These are phyloP conservation scores for Pleurotus ostreatus DNA, from an alignment of 768 basidiomycete genomes.

Conservation along the genomic window DNA sequence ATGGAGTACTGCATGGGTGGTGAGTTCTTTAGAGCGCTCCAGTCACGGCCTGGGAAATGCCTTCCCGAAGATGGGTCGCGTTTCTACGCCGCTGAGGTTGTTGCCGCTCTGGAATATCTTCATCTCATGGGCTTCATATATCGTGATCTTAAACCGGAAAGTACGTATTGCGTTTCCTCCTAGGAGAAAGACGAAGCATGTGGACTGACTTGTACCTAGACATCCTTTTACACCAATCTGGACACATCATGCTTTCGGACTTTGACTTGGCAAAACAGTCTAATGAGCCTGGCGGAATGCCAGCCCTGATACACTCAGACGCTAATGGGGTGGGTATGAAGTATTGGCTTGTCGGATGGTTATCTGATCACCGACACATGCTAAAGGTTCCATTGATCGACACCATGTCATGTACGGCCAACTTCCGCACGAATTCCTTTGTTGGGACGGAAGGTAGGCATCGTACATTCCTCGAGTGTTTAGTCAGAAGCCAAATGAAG, in stretches of 20 bases:
- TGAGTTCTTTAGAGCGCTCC: slow-evolving; percentile 97
- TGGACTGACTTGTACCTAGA: slow-evolving; percentile 43
- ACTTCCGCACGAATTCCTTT: slow-evolving; percentile 98
- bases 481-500: slow-evolving; percentile 22
- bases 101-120: slow-evolving; percentile 95
- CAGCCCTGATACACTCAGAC: slow-evolving; percentile 83
- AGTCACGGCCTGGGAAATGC: slow-evolving; percentile 95
- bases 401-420: slow-evolving; percentile 94
- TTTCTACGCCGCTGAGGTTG: slow-evolving; percentile 98
- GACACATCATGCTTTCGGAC: slow-evolving; percentile 99
- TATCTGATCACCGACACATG: neutral
- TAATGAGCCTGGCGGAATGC: slow-evolving; percentile 77
- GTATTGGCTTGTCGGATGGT: slow-evolving; percentile 3
- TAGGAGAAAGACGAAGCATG: neutral
- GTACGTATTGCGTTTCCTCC: slow-evolving; percentile 47
- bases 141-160: slow-evolving; percentile 98
- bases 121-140: slow-evolving; percentile 99
- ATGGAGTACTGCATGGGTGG: slow-evolving; percentile 99
- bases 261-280: slow-evolving; percentile 99
- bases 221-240: slow-evolving; percentile 94
- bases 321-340: slow-evolving; percentile 75
- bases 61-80: slow-evolving; percentile 91
- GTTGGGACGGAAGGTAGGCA: slow-evolving; percentile 94
- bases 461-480: slow-evolving; percentile 10
- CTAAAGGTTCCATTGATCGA: slow-evolving; percentile 86